Evolutionary conservation across 371 early-diverging fungal species (phyloP).

Genomic region (Zopfochytrium polystomum): DNA sequence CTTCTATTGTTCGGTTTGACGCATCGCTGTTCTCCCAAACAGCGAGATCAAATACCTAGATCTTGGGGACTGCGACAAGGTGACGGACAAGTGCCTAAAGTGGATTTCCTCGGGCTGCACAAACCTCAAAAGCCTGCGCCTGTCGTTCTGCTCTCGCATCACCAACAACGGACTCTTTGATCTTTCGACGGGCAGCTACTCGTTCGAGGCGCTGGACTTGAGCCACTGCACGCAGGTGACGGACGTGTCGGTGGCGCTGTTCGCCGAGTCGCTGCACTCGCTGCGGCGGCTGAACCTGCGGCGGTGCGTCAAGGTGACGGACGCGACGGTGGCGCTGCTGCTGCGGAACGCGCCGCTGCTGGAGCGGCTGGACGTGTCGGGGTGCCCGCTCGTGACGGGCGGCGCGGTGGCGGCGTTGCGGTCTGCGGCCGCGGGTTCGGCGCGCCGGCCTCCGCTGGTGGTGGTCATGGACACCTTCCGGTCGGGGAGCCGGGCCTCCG

Average conservation of each 20-base stretch:
- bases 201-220: slow-evolving; percentile 33
- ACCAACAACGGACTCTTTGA: slow-evolving; percentile 48
- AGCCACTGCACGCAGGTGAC: slow-evolving; percentile 40
- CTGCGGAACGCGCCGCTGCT: slow-evolving; percentile 23
- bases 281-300: slow-evolving; percentile 35
- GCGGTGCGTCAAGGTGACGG: slow-evolving; percentile 43
- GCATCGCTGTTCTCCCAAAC: background rate
- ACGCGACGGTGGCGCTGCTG: slow-evolving; percentile 34
- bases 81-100: slow-evolving; percentile 47
- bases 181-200: slow-evolving; percentile 37
- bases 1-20: background rate
- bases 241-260: slow-evolving; percentile 40
- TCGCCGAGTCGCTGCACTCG: slow-evolving; percentile 33
- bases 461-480: too few species aligned
- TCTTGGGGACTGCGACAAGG: slow-evolving; percentile 42
- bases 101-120: slow-evolving; percentile 45
- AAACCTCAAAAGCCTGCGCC: slow-evolving; percentile 33
- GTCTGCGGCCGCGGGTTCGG: too few species aligned
- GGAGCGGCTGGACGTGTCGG: slow-evolving; percentile 30
- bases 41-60: slow-evolving; percentile 34
- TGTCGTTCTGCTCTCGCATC: slow-evolving; percentile 44
- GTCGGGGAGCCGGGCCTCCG: too few species aligned
- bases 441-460: too few species aligned
- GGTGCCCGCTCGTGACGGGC: slow-evolving; percentile 34
- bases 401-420: slow-evolving; percentile 15